A percentile compares a stretch with the other conserved stretches of the same genome.
Evolutionary conservation across 2,329 filamentous ascomycete genomes (phyloP).

Genomic region (Botrytis hyacinthi): DNA sequence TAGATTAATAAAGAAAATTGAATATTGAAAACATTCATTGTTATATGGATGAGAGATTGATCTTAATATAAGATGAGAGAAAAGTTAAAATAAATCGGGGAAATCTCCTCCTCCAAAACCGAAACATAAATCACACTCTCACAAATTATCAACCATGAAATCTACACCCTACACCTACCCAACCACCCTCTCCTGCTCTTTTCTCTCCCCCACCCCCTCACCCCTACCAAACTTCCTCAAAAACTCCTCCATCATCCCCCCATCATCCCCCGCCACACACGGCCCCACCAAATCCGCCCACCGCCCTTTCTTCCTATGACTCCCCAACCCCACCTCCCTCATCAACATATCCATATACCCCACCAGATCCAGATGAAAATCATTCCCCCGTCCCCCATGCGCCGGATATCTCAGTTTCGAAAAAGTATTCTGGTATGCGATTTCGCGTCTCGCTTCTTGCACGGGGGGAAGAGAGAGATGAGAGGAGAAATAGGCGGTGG

Average conservation of each 20-base stretch:
- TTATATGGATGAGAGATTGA: not conserved
- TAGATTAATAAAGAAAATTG: not conserved
- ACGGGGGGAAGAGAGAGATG: not conserved
- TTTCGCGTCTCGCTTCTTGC: slow-evolving; percentile 6
- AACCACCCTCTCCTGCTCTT: not conserved
- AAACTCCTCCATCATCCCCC: not conserved
- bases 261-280: slow-evolving; percentile 4
- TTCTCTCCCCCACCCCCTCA: not conserved
- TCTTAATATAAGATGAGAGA: not conserved
- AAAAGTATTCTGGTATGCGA: slow-evolving; percentile 16
- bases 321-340: not conserved
- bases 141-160: not conserved
- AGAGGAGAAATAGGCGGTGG: slow-evolving; percentile 18
- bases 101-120: not conserved
- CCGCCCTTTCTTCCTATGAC: slow-evolving; percentile 4
- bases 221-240: not conserved
- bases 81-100: not conserved
- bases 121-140: not conserved
- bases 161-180: not conserved
- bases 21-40: not conserved
- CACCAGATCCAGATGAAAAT: slow-evolving; percentile 16
- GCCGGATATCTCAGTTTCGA: slow-evolving; percentile 20
- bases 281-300: not conserved
- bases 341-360: slow-evolving; percentile 17
- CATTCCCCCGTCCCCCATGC: slow-evolving; percentile 9